Percentiles rank a stretch among this genome's conserved stretches.
phyloP scores from a whole-genome alignment of 2,329 filamentous ascomycete genomes.

The Zymoseptoria pseudotritici region DNA sequence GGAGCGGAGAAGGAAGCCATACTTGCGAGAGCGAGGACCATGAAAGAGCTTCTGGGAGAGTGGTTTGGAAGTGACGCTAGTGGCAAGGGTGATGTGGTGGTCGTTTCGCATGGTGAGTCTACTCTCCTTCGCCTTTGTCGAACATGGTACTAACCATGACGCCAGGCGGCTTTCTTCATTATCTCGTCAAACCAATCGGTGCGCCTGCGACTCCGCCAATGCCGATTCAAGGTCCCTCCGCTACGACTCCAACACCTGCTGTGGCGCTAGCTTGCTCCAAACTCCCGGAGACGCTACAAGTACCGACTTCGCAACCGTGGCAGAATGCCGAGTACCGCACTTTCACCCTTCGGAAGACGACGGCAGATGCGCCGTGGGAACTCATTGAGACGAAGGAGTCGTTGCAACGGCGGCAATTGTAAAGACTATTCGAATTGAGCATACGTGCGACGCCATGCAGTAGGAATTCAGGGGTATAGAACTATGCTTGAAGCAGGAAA shows the following conservation, averaged over 20 bases:
- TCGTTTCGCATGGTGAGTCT: constrained; percentile 64
- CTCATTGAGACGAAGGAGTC: neutral
- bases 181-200: constrained; percentile 57
- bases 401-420: neutral
- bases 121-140: no score
- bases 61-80: neutral
- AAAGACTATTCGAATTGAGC: neutral
- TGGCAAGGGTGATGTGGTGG: constrained; percentile 58
- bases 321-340: neutral
- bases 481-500: neutral
- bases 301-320: neutral
- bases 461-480: neutral
- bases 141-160: neutral
- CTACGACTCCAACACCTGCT: neutral
- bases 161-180: constrained; percentile 65
- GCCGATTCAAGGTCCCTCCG: neutral
- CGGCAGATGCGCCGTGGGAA: neutral
- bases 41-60: neutral
- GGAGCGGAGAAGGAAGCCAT: neutral
- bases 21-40: neutral
- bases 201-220: neutral
- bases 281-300: constrained; percentile 6
- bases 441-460: neutral
- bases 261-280: neutral
- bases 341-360: neutral